Conservation (phyloP, 2,329 filamentous ascomycete species). For the Beauveria scarabaeidicola region DNA sequence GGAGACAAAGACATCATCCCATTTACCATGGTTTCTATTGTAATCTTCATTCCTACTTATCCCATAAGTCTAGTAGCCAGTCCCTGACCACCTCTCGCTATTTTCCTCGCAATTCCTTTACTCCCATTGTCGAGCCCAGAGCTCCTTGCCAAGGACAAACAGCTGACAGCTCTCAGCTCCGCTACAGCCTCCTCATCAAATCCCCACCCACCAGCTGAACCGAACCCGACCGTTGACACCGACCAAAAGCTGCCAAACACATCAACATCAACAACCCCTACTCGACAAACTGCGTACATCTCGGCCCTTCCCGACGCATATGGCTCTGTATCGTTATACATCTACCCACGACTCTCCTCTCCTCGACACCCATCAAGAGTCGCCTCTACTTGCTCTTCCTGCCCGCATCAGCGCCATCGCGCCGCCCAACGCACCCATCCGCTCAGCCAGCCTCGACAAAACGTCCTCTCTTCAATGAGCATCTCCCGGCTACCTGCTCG, state of each 20-base stretch:
- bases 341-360: background rate
- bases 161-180: background rate
- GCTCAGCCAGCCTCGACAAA: background rate
- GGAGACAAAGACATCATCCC: background rate
- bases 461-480: slow-evolving; percentile 2
- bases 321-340: background rate
- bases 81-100: no score
- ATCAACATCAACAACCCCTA: background rate
- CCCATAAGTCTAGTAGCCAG: no score
- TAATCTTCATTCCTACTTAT: no score
- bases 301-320: background rate
- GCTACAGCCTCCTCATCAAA: background rate
- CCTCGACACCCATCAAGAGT: background rate
- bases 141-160: no score
- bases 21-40: no score
- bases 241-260: background rate
- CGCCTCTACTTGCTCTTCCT: background rate
- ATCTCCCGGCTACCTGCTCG: background rate
- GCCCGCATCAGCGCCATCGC: background rate
- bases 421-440: background rate
- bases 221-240: background rate
- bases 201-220: slow-evolving; percentile 2
- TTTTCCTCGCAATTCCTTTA: no score
- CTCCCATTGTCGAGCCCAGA: no score
- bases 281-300: background rate